Base-by-base conservation (phyloP, 2,329 filamentous ascomycete species). In the Exutisphaerella laricina region DNA sequence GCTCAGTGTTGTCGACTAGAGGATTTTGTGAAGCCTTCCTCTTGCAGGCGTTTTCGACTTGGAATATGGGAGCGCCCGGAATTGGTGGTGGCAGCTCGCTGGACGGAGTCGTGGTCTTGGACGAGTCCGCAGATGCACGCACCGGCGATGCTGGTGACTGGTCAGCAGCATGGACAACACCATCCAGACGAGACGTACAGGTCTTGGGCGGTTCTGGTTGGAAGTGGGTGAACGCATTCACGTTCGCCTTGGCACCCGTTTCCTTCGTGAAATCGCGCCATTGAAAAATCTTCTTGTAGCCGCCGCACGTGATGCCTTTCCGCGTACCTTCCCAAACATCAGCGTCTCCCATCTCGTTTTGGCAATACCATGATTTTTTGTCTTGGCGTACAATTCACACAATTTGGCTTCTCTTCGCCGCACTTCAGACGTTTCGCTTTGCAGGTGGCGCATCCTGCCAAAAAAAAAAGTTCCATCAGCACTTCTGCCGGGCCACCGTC, bases 231-330 rank as follows among this genome's bases (percentile, higher is more conserved):
- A 37, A 40, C 18, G 39, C 75, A 30, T 58, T 57, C 18, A 58
- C 53, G 49, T 72, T 76, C 38, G 65, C 64, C 14, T 65, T 64
- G 50, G 80, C 70, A 41, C 67, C 79, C 34, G 76, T 72, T 51
- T 85, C 80, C 57, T 82, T 80, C n/a, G n/a, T n/a, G 54, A 84
- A 84, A 0, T 80, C 74, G 39, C 80, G 71, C 82, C 82, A 86
- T 70, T 85, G 85, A 67, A 84, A 85, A 61, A 84, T 79, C 61
- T 84, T 86, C 62, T 79, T 83, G 65, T 85, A 86, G 25, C 82
- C 82, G 45, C 81, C 82, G 58, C 82, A 86, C 3, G 68, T 17
- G 3, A 21, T 4, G 18, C 33, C 33, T 35, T 82, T 85, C 66
- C 85, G 80, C 45, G 77, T 70, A 56, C 82, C 85, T 16, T 70